These are phyloP conservation scores for Flaveria ramosissima DNA, from an alignment of 129 eudicot genomes.

Conservation along the genomic window DNA sequence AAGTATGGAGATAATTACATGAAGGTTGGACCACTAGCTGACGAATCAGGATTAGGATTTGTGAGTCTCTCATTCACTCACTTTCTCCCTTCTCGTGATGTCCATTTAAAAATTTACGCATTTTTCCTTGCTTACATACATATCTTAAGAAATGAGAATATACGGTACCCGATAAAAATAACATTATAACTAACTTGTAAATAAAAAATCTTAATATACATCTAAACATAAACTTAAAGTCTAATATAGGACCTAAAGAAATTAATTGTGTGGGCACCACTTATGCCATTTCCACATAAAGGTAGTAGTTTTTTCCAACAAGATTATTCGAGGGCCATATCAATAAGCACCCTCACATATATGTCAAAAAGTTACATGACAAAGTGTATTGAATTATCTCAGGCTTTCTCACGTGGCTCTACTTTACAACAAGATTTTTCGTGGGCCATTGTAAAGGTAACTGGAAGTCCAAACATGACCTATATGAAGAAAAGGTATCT, in stretches of 20 bases:
- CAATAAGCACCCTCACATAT: background rate
- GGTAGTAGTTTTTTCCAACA: too few relatives aligned
- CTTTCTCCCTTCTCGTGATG: background rate
- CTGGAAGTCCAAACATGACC: background rate
- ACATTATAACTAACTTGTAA: too few relatives aligned
- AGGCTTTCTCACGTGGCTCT: conserved; percentile 28
- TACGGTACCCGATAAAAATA: too few relatives aligned
- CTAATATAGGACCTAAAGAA: too few relatives aligned
- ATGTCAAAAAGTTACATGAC: background rate
- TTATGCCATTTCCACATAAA: too few relatives aligned
- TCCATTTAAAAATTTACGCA: too few relatives aligned
- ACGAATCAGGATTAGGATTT: conserved; percentile 27
- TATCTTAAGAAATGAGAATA: too few relatives aligned
- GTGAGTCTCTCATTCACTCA: background rate
- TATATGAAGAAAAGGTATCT: conserved; percentile 16
- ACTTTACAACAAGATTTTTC: conserved; percentile 12
- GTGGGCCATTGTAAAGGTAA: conserved; percentile 24
- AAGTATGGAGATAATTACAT: conserved; percentile 23
- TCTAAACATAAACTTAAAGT: too few relatives aligned
- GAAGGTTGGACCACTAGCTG: conserved; percentile 27
- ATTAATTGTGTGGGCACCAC: too few relatives aligned
- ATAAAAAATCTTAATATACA: too few relatives aligned
- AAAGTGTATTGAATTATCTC: conserved; percentile 11
- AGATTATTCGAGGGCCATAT: too few relatives aligned
- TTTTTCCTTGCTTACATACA: too few relatives aligned